phyloP scores from a whole-genome alignment of 73 alveolate genomes.

The Durusdinium trenchii region DNA sequence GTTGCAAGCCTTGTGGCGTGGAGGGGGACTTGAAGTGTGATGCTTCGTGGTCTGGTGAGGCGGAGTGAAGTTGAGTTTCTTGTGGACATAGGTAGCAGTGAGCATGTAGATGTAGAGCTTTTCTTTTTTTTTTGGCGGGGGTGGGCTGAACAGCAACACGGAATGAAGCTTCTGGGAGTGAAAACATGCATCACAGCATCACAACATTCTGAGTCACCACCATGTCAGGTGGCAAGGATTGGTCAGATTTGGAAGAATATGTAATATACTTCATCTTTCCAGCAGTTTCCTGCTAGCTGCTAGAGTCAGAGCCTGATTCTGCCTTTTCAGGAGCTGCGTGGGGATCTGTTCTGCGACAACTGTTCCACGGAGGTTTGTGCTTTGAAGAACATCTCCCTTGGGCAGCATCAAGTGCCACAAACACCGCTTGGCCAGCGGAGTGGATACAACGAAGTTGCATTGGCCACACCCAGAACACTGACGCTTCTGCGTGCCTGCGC shows the following conservation, averaged over 20 bases:
- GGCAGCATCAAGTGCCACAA: background rate
- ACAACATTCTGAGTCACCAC: too few species aligned
- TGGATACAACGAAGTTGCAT: background rate
- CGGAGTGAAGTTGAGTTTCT: background rate
- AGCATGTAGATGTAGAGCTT: too few species aligned
- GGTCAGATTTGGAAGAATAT: too few species aligned
- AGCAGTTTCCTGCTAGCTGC: too few species aligned
- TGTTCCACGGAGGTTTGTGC: background rate
- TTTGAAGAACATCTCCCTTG: background rate
- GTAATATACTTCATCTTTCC: too few species aligned
- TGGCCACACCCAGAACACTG: slow-evolving; percentile 3
- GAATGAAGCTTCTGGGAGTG: too few species aligned
- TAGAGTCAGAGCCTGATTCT: background rate
- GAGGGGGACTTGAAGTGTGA: background rate
- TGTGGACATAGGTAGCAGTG: too few species aligned
- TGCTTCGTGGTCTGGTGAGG: background rate
- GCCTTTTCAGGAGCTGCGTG: background rate
- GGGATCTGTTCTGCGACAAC: background rate
- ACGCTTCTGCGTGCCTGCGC: slow-evolving; percentile 24
- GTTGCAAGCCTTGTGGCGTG: slow-evolving; percentile 18
- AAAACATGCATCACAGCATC: too few species aligned
- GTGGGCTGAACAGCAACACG: too few species aligned
- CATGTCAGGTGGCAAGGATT: too few species aligned
- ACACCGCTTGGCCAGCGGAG: slow-evolving; percentile 13
- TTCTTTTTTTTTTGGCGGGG: too few species aligned